phyloP scores from a whole-genome alignment of 2,329 filamentous ascomycete genomes.

The Coccinonectria pachysandricola region DNA sequence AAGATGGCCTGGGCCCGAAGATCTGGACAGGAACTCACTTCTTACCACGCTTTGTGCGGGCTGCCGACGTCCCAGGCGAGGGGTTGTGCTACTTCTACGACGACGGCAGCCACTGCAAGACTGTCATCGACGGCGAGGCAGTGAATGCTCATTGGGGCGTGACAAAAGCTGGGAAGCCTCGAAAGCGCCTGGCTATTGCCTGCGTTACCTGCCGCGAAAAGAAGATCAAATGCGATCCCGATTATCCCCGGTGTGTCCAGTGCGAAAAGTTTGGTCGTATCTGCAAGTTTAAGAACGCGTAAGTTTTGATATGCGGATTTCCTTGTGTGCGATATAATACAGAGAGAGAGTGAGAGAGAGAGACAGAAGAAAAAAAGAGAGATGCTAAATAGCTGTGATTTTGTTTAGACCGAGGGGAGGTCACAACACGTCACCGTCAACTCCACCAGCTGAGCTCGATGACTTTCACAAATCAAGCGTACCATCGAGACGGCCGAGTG shows the following conservation, averaged over 20 bases:
- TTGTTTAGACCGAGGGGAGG: slow-evolving; percentile 43
- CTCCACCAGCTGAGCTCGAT: slow-evolving; percentile 41
- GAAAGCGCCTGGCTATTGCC: slow-evolving; percentile 84
- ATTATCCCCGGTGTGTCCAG: slow-evolving; percentile 77
- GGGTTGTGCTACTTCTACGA: slow-evolving; percentile 80
- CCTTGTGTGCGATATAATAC: no score
- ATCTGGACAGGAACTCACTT: slow-evolving; percentile 62
- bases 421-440: slow-evolving; percentile 45
- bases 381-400: slow-evolving; percentile 7
- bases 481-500: slow-evolving; percentile 23
- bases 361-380: no score
- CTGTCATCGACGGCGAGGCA: slow-evolving; percentile 71
- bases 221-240: slow-evolving; percentile 95
- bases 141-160: slow-evolving; percentile 91
- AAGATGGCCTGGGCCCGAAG: slow-evolving; percentile 54
- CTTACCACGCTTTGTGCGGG: slow-evolving; percentile 53
- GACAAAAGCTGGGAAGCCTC: slow-evolving; percentile 86
- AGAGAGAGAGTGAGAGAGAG: no score
- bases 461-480: slow-evolving; percentile 28
- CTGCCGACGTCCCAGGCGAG: slow-evolving; percentile 62
- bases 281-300: slow-evolving; percentile 82
- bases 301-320: no score
- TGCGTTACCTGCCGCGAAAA: slow-evolving; percentile 90
- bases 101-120: slow-evolving; percentile 73
- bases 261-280: slow-evolving; percentile 83